phyloP scores from a whole-genome alignment of 768 basidiomycete species.

The Coprinopsis marcescibilis region DNA sequence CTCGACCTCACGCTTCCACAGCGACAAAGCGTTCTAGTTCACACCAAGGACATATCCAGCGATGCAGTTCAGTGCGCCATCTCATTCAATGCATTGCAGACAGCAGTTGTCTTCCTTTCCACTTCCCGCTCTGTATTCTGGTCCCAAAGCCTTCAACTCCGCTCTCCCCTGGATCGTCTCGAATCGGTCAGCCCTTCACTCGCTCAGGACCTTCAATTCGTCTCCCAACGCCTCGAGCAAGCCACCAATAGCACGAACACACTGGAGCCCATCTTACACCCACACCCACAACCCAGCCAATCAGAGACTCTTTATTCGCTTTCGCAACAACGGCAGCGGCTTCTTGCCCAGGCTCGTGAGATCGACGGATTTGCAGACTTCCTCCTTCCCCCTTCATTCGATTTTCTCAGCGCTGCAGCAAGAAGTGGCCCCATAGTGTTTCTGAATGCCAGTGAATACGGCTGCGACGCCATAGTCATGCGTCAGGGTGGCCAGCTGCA shows the following conservation, averaged over 20 bases:
- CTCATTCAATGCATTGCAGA: not conserved
- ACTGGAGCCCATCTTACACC: not conserved
- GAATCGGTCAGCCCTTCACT: not conserved
- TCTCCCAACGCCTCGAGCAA: not conserved
- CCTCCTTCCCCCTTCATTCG: constrained; percentile 1
- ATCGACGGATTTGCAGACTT: not conserved
- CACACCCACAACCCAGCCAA: not conserved
- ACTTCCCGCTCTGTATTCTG: constrained; percentile 1
- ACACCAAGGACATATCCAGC: not conserved
- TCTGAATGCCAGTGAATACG: not conserved
- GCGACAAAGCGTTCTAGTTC: not conserved
- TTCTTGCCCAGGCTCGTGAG: not conserved
- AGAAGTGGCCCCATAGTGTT: not conserved
- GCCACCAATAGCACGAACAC: not conserved
- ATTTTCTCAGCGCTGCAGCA: not conserved
- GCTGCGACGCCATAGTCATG: not conserved
- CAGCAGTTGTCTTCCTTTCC: constrained; percentile 1
- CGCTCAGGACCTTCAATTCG: not conserved
- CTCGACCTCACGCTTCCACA: not conserved
- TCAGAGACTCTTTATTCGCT: not conserved
- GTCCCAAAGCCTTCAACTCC: not conserved
- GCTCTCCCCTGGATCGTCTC: not conserved
- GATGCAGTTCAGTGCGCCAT: not conserved
- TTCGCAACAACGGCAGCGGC: not conserved
- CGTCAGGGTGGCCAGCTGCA: no score